These are phyloP conservation scores for Takashimella koratensis DNA, from an alignment of 1,284 basidiomycete species.

Conservation along the genomic window DNA sequence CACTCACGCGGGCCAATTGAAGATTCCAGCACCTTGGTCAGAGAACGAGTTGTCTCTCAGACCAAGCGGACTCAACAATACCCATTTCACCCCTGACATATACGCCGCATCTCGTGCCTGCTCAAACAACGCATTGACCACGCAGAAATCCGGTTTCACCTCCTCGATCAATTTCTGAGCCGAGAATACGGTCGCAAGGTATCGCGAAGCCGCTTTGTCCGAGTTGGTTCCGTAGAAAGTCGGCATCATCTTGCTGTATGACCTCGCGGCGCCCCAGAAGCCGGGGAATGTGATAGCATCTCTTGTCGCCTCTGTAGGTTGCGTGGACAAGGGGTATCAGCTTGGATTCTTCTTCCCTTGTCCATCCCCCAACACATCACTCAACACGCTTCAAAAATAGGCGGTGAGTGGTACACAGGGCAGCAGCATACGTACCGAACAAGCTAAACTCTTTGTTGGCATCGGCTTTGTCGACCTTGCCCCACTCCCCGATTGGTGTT, in stretches of 20 bases:
- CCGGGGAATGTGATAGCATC: not conserved
- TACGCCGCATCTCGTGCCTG: not conserved
- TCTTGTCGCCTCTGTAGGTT: no score
- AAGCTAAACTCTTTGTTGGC: no score
- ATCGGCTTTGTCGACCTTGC: no score
- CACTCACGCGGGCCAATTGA: not conserved
- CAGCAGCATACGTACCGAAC: no score
- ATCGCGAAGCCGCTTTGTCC: not conserved
- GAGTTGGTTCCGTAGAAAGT: not conserved
- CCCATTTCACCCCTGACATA: not conserved
- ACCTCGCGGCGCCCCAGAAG: not conserved
- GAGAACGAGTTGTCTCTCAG: not conserved
- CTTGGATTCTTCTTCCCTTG: no score
- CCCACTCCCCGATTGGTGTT: no score
- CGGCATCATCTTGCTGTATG: not conserved
- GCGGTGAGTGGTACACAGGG: no score
- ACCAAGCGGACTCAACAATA: not conserved
- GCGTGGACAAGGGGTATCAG: no score
- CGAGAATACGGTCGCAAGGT: not conserved
- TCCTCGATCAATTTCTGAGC: not conserved
- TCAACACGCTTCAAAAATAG: no score
- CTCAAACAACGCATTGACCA: not conserved
- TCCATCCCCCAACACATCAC: no score
- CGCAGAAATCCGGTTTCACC: not conserved
- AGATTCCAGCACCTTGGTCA: not conserved